Conservation (phyloP, 805 yeast species). For the Metschnikowia arizonensis region DNA sequence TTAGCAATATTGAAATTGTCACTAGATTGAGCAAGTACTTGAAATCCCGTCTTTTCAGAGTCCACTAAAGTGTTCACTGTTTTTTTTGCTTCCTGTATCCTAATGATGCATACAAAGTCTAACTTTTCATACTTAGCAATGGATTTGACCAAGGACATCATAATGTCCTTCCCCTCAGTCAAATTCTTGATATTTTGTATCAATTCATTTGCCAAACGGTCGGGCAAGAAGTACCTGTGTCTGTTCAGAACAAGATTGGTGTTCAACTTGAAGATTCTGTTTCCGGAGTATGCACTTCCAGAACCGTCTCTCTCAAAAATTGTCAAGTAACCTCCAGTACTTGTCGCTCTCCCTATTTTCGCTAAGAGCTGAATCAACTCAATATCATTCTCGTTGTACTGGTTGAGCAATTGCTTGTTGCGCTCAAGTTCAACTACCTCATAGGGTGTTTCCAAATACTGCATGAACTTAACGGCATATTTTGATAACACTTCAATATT, state of each 20-base stretch:
- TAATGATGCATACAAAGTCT: constrained; percentile 1
- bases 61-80: background rate
- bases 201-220: constrained; percentile 33
- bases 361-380: constrained; percentile 30
- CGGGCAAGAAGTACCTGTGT: constrained; percentile 6
- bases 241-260: constrained; percentile 7
- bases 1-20: constrained; percentile 18
- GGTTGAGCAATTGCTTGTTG: constrained; percentile 6
- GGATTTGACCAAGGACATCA: constrained; percentile 1
- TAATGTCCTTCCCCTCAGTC: background rate
- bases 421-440: constrained; percentile 13
- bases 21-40: constrained; percentile 45
- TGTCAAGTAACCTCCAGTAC: constrained; percentile 36
- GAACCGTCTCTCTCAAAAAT: constrained; percentile 63
- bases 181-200: background rate
- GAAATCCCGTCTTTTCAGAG: constrained; percentile 23
- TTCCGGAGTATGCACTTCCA: constrained; percentile 55
- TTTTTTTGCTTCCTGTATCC: background rate
- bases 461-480: constrained; percentile 41
- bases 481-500: constrained; percentile 34
- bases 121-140: background rate
- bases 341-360: constrained; percentile 56
- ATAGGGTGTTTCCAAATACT: constrained; percentile 34
- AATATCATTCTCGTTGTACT: constrained; percentile 13
- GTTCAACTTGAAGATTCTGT: constrained; percentile 42